Base-by-base conservation (phyloP, 169 alveolate species). In the Eimeria necatrix region DNA sequence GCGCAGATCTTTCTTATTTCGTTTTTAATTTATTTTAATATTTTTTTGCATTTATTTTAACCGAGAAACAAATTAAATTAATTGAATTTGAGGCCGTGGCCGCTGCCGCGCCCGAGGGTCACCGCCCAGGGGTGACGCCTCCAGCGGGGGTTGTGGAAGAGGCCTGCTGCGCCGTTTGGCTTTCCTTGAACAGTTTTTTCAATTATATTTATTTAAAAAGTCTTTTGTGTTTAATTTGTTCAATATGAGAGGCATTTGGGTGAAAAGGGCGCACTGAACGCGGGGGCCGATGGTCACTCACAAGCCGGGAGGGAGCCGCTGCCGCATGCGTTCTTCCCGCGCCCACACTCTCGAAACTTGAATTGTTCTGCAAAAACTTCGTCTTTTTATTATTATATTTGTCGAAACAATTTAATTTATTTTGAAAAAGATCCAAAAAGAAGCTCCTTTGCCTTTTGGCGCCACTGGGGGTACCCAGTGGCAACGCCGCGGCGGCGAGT, bases 201-300 rank as follows among this genome's bases (percentile, higher is more conserved):
- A 32, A 32, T 32, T 32, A 32, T 32, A 32, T 32, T 32, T 32
- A 6, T 14, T 10, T n/a, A 61, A 61, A 1, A 61, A 61, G 74
- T 32, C 2, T 2, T 32, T 32, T 32, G n/a, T 32, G 41, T 32
- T 32, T 32, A 32, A 32, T 32, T 32, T 2, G 41, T 32, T 32
- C 2, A 61, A 61, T 18, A 61, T 9, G 18, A 7, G 74, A 26
- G n/a, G 74, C 74, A 61, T n/a, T 9, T 20, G 24, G 22, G 32
- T 26, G 74, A 18, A n/a, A 61, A 61, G 7, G 18, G 74, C 24
- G 18, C 48, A 71, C 83, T 26, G 83, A 10, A 56, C 12, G 20
- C 4, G 68, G 83, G 51, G 52, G 83, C 83, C 83, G 83, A 7
- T 71, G 83, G 83, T 71, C 83, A 71, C 83, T 71, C 52, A 2